Conservation (phyloP, 2,329 filamentous ascomycete genomes). For the Ilyonectria mors-panacis region DNA sequence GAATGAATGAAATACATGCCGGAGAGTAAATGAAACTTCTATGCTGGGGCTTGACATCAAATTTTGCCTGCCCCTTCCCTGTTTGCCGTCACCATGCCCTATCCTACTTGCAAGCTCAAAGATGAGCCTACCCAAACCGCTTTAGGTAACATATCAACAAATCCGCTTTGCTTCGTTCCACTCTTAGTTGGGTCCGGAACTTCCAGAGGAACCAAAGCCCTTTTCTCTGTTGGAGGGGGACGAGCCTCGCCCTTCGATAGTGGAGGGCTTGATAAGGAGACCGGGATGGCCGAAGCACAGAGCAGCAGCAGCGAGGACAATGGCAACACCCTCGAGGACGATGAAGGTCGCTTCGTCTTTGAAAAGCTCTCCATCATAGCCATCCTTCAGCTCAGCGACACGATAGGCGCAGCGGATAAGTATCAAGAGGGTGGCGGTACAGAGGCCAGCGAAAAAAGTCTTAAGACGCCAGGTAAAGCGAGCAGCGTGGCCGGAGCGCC, state of each 20-base stretch:
- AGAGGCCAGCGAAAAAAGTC: slow-evolving; percentile 67
- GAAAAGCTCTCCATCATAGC: slow-evolving; percentile 71
- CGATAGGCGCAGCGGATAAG: slow-evolving; percentile 75
- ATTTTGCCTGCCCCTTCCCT: too few relatives aligned
- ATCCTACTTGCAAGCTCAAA: too few relatives aligned
- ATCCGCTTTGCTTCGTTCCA: not conserved
- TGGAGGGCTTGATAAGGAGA: slow-evolving; percentile 52
- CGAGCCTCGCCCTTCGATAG: slow-evolving; percentile 6
- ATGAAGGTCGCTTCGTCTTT: slow-evolving; percentile 67
- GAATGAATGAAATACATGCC: not conserved
- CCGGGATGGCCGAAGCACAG: slow-evolving; percentile 60
- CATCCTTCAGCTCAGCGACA: slow-evolving; percentile 75
- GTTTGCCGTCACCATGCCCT: too few relatives aligned
- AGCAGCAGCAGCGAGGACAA: slow-evolving; percentile 55
- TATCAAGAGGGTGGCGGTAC: slow-evolving; percentile 70
- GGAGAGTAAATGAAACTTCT: not conserved
- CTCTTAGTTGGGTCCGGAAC: slow-evolving; percentile 29
- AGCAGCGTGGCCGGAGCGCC: slow-evolving; percentile 44
- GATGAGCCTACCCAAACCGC: too few relatives aligned
- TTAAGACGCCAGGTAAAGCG: slow-evolving; percentile 49
- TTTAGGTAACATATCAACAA: not conserved
- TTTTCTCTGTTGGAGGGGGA: slow-evolving; percentile 44
- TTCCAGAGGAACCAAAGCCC: slow-evolving; percentile 10
- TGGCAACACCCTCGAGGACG: slow-evolving; percentile 63
- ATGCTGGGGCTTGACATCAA: not conserved